Evolutionary conservation across 495 filamentous ascomycete genomes (phyloP), one percentile per base, ranked within the genome.

Genomic region (Aspergillus biplanus): DNA sequence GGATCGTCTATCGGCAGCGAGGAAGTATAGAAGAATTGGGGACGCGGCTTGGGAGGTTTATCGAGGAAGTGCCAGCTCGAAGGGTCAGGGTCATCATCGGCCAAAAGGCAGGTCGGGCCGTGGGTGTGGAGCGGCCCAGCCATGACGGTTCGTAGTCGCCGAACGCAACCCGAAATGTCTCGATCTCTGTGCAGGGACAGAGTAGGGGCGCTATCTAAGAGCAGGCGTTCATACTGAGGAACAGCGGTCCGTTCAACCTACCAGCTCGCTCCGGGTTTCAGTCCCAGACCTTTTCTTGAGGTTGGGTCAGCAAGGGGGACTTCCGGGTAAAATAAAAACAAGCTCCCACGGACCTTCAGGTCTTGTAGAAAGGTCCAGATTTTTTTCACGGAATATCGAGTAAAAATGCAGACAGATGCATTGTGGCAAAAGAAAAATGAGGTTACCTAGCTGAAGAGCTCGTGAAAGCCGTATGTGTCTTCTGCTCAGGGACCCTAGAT

Each of bases 1-100:
- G 92, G 91, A 72, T 96, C 92, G 71, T 96, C 92, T 69, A 96
- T 89, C 44, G 91, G 86, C 34, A 91, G 79, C 18, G 83, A 79
- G 13, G 91, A 93, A 33, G 85, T 80, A 75, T 94, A 95, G 71
- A 94, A 96, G 78, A 90, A 96, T 49, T 92, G 92, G 49, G 89
- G 82, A 32, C 81, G 81, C 34, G 90, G 68, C 7, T 70, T 72
- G n/a, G 82, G 82, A 32, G 80, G 78, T 31, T 65, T 62, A n/a
- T 65, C 55, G 33, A 60, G 73, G 46, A 67, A 70, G 55, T 74
- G 70, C 61, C 72, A 76, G 61, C 67, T 68, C 15, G 75, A 65
- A 59, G 67, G 74, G 62, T 72, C 70, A 8, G 68, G 67, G 42
- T 76, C 74, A 47, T 79, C 76, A 33, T 76, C 75, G 21, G 75